Evolutionary conservation across 225 moss, liverwort and hornwort genomes (phyloP).

Genomic region (Ulota crispa): DNA sequence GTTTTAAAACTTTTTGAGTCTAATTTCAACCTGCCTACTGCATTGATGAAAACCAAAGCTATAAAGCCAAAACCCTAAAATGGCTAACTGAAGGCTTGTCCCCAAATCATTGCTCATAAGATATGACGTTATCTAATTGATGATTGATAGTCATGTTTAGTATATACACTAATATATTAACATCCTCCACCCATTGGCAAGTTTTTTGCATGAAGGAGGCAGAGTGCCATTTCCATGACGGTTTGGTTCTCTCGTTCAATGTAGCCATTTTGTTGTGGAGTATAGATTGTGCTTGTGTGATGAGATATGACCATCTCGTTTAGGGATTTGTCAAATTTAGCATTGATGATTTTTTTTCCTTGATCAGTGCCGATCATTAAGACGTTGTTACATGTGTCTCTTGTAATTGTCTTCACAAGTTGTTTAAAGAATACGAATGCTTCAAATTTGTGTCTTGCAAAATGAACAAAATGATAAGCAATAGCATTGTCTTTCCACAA

Average conservation of each 20-base stretch:
- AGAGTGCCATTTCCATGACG: not conserved
- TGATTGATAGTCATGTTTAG: not conserved
- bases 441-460: not conserved
- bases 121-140: not conserved
- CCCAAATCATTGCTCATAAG: not conserved
- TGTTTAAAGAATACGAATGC: not conserved
- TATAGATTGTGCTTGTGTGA: not conserved
- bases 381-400: fast-evolving
- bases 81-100: not conserved
- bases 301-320: not conserved
- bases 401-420: not conserved
- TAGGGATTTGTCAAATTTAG: not conserved
- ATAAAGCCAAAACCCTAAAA: no score
- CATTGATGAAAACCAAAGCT: no score
- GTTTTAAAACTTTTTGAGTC: no score
- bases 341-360: not conserved
- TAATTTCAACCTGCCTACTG: no score
- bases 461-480: not conserved
- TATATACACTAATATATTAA: not conserved
- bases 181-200: not conserved
- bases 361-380: not conserved
- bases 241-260: not conserved
- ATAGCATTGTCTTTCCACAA: not conserved
- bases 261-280: not conserved
- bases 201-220: no score